Percentiles rank a stretch among this genome's conserved stretches.
phyloP scores from a whole-genome alignment of 345 rosid genomes.

The Isatis tinctoria region DNA sequence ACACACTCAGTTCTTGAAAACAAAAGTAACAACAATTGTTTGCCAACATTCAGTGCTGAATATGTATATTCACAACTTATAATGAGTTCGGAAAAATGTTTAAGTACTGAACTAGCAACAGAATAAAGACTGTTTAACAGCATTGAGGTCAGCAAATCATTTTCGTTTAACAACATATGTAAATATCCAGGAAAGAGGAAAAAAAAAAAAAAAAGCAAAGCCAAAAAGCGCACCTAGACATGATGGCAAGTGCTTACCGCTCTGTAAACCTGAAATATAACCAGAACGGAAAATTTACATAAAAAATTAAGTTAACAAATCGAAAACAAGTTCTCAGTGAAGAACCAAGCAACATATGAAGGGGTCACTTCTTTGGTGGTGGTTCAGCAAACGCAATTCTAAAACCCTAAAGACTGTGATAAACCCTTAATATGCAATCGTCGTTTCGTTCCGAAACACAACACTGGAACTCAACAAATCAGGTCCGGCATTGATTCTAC shows the following conservation, averaged over 20 bases:
- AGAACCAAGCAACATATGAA: not conserved
- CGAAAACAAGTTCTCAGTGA: not conserved
- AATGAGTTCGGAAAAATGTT: not conserved
- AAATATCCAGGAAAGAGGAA: not conserved
- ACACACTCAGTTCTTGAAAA: not conserved
- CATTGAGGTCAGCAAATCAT: not conserved
- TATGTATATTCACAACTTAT: not conserved
- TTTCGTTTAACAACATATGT: not conserved
- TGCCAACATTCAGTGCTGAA: not conserved
- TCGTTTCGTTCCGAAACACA: not conserved
- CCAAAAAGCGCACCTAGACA: slow-evolving; percentile 30
- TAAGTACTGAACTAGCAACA: not conserved
- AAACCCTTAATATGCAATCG: not conserved
- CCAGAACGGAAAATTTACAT: not conserved
- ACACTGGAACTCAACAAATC: not conserved
- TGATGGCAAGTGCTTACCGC: slow-evolving; percentile 19
- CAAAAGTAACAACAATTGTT: not conserved
- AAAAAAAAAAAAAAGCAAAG: not conserved
- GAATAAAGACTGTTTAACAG: not conserved
- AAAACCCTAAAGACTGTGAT: slow-evolving; percentile 22
- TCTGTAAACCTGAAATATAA: slow-evolving; percentile 14
- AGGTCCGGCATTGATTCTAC: not conserved
- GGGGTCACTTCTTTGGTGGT: not conserved
- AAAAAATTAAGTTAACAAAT: not conserved
- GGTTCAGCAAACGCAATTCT: not conserved